Evolutionary conservation across 2,329 filamentous ascomycete species (phyloP).

Genomic region (Sclerotinia nivalis): DNA sequence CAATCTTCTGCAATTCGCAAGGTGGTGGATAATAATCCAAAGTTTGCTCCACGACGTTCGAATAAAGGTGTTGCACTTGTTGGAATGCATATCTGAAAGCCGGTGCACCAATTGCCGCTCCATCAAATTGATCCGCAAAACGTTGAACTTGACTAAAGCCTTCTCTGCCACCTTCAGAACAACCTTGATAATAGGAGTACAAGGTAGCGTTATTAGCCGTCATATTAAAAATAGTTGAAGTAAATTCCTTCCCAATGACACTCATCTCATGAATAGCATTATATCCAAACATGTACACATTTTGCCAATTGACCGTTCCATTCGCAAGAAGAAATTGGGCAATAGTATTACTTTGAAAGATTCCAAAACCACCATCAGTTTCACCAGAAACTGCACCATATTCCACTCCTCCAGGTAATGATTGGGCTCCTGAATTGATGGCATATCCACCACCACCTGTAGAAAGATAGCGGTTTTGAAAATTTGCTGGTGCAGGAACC

Average conservation of each 20-base stretch:
- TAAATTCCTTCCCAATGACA: conserved; percentile 47
- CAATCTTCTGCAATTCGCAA: conserved; percentile 52
- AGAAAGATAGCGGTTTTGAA: conserved; percentile 49
- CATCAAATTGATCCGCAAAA: conserved; percentile 47
- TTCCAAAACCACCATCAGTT: conserved; percentile 54
- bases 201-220: conserved; percentile 24
- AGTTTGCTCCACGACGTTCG: conserved; percentile 45
- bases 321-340: conserved; percentile 44
- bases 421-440: conserved; percentile 44
- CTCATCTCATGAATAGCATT: conserved; percentile 44
- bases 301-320: conserved; percentile 38
- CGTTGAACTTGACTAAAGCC: conserved; percentile 49
- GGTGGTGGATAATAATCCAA: conserved; percentile 47
- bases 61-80: conserved; percentile 47
- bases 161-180: conserved; percentile 47
- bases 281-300: conserved; percentile 45
- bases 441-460: conserved; percentile 50
- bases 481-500: conserved; percentile 47
- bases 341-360: conserved; percentile 46
- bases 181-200: conserved; percentile 25
- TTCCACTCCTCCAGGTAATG: conserved; percentile 46
- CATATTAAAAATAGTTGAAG: conserved; percentile 46
- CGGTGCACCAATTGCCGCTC: conserved; percentile 49
- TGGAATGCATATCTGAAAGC: conserved; percentile 51
- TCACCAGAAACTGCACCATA: conserved; percentile 51